Evolutionary conservation across 345 rosid genomes (phyloP), one percentile per base, ranked within the genome.

Genomic region (Microcos paniculata): DNA sequence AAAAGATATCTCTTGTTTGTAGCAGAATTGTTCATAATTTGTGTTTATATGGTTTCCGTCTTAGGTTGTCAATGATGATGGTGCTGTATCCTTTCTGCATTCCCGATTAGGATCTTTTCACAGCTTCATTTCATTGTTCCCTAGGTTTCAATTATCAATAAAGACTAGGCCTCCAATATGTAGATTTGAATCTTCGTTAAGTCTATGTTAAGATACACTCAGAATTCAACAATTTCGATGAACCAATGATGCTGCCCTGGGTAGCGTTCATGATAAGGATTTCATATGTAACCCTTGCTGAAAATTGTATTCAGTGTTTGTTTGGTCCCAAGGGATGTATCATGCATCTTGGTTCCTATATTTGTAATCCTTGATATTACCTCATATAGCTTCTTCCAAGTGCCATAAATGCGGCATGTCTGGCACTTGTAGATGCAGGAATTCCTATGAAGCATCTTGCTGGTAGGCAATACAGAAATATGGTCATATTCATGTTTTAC

Each of bases 351-450:
- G 7, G 2, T 4, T 42, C 3, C 52, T 42, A 46, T 67, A 24
- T 55, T 42, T 24, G 42, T 26, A 67, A 78, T 82, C 89, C 92
- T 88, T 91, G 81, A 89, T 79, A 77, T 52, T 57, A 30, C 18
- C 26, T 52, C 70, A 5, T 81, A 12, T 90, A 96, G 98, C 97
- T 96, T 85, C 86, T 93, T n/a, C 90, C 92, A 0, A 84, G 98
- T 84, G 98, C 98, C 63, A 86, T 96, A 86, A 96, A 96, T 80
- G 98, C 98, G 40, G 92, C 95, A 21, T 93, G 94, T 82, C 90
- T 94, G 79, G 98, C 98, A 38, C 97, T 96, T 78, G 92, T 96
- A 15, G 99, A 96, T 62, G 99, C 98, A 18, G 98, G 98, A 81
- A 90, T 96, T 70, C 96, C 97, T 79, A 77, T 92, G 91, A 92